phyloP scores from a whole-genome alignment of 495 filamentous ascomycete genomes.

The Penicillium coprophilum region DNA sequence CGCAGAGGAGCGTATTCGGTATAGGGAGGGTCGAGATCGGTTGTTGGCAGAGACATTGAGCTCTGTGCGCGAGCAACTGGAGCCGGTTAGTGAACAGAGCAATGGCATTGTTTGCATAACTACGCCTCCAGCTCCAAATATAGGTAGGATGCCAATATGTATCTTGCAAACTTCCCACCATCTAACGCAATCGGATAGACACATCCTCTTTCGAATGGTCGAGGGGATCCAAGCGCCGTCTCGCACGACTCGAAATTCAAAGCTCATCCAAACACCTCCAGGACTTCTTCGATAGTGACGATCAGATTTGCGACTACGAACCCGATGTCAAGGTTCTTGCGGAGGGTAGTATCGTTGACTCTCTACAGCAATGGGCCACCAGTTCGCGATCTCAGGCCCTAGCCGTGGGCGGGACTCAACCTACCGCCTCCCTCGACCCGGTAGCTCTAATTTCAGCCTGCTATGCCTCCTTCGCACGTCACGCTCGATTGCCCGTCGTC shows the following conservation, averaged over 20 bases:
- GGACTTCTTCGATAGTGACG: slow-evolving; percentile 43
- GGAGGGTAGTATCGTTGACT: slow-evolving; percentile 35
- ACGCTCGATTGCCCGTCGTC: slow-evolving; percentile 41
- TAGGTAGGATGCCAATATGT: slow-evolving; percentile 28
- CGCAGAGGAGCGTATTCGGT: slow-evolving; percentile 31
- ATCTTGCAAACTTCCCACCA: slow-evolving; percentile 8
- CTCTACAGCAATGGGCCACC: slow-evolving; percentile 42
- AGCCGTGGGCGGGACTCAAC: slow-evolving; percentile 38
- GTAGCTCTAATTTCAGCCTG: slow-evolving; percentile 42
- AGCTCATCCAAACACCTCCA: slow-evolving; percentile 45
- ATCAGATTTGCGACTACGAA: slow-evolving; percentile 38
- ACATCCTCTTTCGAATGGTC: slow-evolving; percentile 35
- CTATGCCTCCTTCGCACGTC: slow-evolving; percentile 36
- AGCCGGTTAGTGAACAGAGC: slow-evolving; percentile 29
- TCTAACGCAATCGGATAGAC: slow-evolving; percentile 21
- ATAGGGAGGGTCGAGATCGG: slow-evolving; percentile 27
- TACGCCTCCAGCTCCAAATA: slow-evolving; percentile 34
- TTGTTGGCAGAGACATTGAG: slow-evolving; percentile 33
- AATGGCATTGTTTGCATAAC: slow-evolving; percentile 39
- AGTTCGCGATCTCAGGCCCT: slow-evolving; percentile 40
- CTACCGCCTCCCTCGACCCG: slow-evolving; percentile 28
- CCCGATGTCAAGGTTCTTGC: slow-evolving; percentile 32
- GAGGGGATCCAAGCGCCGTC: slow-evolving; percentile 39
- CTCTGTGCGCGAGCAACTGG: slow-evolving; percentile 28
- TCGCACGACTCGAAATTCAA: slow-evolving; percentile 43